Conservation (phyloP, 306 rosid species). For the Corylus americana region DNA sequence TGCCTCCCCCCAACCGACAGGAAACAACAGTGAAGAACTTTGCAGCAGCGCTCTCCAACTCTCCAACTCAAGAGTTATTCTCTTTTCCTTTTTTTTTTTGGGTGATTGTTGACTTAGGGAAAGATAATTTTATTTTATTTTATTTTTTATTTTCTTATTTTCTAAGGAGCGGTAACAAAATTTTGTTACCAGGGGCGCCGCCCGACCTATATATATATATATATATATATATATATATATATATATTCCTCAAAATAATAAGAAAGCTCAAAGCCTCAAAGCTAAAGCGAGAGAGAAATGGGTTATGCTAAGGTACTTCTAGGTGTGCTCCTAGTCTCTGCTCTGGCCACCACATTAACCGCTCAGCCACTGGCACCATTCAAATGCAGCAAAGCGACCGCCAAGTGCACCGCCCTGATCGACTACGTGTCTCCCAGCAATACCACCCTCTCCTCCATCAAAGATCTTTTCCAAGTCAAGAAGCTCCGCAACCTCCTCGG, state of each 20-base stretch:
- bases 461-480: slow-evolving; percentile 61
- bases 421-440: slow-evolving; percentile 44
- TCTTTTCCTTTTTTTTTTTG: no score
- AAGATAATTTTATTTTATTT: no score
- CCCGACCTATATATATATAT: not conserved
- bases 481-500: slow-evolving; percentile 54
- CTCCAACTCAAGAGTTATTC: no score
- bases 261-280: not conserved
- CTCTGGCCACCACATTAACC: slow-evolving; percentile 7
- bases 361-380: slow-evolving; percentile 32
- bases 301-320: slow-evolving; percentile 24
- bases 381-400: slow-evolving; percentile 36
- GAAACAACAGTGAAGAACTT: no score
- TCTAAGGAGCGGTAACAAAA: no score
- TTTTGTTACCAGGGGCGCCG: no score
- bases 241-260: not conserved
- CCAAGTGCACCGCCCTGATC: slow-evolving; percentile 45
- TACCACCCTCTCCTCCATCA: slow-evolving; percentile 48
- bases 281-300: not conserved
- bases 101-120: no score
- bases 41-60: no score
- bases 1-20: no score
- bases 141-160: no score
- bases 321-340: slow-evolving; percentile 13
- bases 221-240: not conserved